Evolutionary conservation across 2,329 filamentous ascomycete genomes (phyloP), one percentile per base, ranked within the genome.

Genomic region (Aspergillus aculeatus): DNA sequence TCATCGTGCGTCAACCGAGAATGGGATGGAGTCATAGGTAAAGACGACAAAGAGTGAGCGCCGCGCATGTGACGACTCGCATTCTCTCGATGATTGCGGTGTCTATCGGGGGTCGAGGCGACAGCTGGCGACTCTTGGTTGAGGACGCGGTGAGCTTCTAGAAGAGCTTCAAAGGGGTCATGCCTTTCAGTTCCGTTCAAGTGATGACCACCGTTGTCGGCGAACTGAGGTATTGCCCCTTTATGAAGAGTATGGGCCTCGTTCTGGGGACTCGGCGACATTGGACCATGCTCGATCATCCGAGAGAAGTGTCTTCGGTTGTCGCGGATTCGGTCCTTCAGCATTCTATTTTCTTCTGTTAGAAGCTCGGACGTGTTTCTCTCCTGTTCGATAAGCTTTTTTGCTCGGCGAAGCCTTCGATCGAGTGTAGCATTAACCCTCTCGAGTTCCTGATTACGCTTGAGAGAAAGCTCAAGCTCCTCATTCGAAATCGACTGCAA

Each of bases 251-350:
- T 77, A 31, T 69, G 83, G 74, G 64, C 81, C 74, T 78, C 82
- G 77, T 64, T 71, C 57, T 80, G 80, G 50, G 88, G 86, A 2
- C 85, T 87, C 60, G 88, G 77, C 59, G 86, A 82, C 59, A 84
- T 79, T 61, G 89, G 87, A 35, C 89, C 89, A 1, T 91, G 90
- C 67, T 90, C 89, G 69, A 90, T 88, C 52, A 96, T 84, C 70
- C 84, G 84, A 60, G 91, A 90, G 68, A 96, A 87, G 70, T 96
- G 92, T 71, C 96, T 90, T 63, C 94, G 83, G 71, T 96, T 96
- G 73, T 96, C 91, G 47, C 90, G 86, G 64, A 98, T 96, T 21
- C 94, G 88, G 62, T 88, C 90, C 60, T 93, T 85, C 54, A 97
- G 82, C 73, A 91, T 84, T 44, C 87, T 82, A 57, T 92, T 90